phyloP scores from a whole-genome alignment of 257 asterid genomes.

The Eucommia ulmoides region DNA sequence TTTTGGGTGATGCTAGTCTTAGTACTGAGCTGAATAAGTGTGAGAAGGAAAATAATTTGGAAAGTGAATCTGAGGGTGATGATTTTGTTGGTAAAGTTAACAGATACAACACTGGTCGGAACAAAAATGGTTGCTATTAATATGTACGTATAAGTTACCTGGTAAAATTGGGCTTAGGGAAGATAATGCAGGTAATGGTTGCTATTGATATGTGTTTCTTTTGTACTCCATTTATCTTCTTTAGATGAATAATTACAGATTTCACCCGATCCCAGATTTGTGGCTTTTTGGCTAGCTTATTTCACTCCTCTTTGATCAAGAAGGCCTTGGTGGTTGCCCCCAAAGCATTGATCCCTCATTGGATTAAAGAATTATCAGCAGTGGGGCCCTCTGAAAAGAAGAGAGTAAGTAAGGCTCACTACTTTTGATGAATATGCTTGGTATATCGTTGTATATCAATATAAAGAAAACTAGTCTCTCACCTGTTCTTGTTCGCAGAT shows the following conservation, averaged over 20 bases:
- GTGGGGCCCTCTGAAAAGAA: constrained; percentile 76
- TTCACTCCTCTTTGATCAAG: constrained; percentile 55
- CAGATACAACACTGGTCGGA: no score
- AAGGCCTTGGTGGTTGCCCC: constrained; percentile 88
- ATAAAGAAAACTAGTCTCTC: background rate
- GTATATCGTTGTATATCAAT: background rate
- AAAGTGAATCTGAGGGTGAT: constrained; percentile 14
- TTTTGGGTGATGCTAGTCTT: constrained; percentile 17
- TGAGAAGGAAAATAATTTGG: constrained; percentile 10
- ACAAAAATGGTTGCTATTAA: no score
- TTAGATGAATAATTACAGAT: no score
- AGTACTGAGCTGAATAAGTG: constrained; percentile 9
- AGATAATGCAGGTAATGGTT: constrained; percentile 99
- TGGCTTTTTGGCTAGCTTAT: constrained; percentile 71
- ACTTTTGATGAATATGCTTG: background rate
- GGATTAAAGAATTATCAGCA: constrained; percentile 70
- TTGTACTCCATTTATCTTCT: no score
- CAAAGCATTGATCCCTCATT: constrained; percentile 77
- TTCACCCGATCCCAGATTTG: constrained; percentile 51
- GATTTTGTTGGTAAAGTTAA: constrained; percentile 12
- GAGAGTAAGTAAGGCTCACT: constrained; percentile 48
- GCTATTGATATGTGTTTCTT: no score
- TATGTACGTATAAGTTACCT: constrained; percentile 43
- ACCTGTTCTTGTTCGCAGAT: constrained; percentile 26
- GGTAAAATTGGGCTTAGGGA: constrained; percentile 83